These are phyloP conservation scores for Colletotrichum paranaense DNA, from an alignment of 2,329 filamentous ascomycete genomes.

Conservation along the genomic window DNA sequence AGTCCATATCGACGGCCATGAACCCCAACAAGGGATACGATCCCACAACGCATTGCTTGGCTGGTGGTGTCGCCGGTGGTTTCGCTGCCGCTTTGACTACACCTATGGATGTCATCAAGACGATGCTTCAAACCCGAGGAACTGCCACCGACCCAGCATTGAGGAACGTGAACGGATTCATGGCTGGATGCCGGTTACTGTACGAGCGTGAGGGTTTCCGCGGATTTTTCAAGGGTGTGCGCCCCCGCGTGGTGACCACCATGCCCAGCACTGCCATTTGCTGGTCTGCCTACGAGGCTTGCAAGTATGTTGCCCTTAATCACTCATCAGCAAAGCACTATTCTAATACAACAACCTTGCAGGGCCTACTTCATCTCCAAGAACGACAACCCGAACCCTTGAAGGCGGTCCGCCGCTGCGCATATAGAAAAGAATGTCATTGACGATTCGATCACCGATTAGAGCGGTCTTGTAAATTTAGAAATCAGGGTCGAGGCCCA, in stretches of 20 bases:
- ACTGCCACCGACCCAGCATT: slow-evolving; percentile 84
- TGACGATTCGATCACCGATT: slow-evolving; percentile 23
- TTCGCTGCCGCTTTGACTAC: slow-evolving; percentile 95
- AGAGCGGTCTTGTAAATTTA: slow-evolving; percentile 33
- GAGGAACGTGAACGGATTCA: slow-evolving; percentile 84
- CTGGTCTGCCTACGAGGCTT: slow-evolving; percentile 84
- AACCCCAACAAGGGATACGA: slow-evolving; percentile 90
- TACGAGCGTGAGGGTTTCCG: slow-evolving; percentile 84
- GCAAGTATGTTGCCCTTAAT: slow-evolving; percentile 64
- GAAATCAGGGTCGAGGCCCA: slow-evolving; percentile 1
- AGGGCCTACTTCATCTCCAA: slow-evolving; percentile 72
- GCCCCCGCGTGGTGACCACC: slow-evolving; percentile 91
- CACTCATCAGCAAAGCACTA: slow-evolving; percentile 16
- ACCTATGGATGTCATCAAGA: slow-evolving; percentile 98
- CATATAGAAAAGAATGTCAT: slow-evolving; percentile 21
- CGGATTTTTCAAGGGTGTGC: slow-evolving; percentile 94
- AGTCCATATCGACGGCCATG: slow-evolving; percentile 93
- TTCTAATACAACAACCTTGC: not conserved
- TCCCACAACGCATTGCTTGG: slow-evolving; percentile 91
- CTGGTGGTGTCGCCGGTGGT: slow-evolving; percentile 91
- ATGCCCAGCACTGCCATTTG: slow-evolving; percentile 99
- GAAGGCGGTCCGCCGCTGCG: slow-evolving; percentile 15
- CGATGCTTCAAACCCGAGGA: slow-evolving; percentile 92
- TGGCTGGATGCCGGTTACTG: slow-evolving; percentile 83
- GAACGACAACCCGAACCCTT: slow-evolving; percentile 53